These are phyloP conservation scores for Austroboletus festivus DNA, from an alignment of 768 basidiomycete genomes.

Conservation along the genomic window DNA sequence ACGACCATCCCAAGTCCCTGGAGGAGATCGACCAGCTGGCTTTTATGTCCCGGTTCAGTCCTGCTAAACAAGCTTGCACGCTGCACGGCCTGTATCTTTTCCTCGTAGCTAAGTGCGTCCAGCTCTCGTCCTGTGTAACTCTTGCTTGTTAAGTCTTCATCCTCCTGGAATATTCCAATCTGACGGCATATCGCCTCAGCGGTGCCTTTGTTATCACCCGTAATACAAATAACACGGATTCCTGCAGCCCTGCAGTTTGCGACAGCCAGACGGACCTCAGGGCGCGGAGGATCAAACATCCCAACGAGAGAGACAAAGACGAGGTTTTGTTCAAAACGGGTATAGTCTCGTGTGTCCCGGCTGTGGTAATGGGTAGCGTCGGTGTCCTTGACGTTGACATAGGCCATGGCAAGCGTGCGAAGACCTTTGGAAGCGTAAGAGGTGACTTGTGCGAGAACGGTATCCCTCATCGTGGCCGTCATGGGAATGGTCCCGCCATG, in stretches of 20 bases:
- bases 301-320: conserved; percentile 95
- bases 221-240: conserved; percentile 95
- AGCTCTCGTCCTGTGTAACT: conserved; percentile 94
- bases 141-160: conserved; percentile 91
- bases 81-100: conserved; percentile 85
- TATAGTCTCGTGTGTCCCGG: conserved; percentile 75
- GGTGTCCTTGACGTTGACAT: conserved; percentile 71
- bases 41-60: conserved; percentile 95
- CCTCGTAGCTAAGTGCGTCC: conserved; percentile 72
- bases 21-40: conserved; percentile 87
- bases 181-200: conserved; percentile 96
- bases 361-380: conserved; percentile 81
- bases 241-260: conserved; percentile 90
- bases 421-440: conserved; percentile 80
- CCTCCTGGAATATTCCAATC: conserved; percentile 86
- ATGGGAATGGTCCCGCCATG: conserved; percentile 64
- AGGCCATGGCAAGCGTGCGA: conserved; percentile 89
- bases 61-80: conserved; percentile 87
- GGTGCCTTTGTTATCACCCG: conserved; percentile 96
- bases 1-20: conserved; percentile 91
- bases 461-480: conserved; percentile 53
- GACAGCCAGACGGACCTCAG: conserved; percentile 84
- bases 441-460: conserved; percentile 62
- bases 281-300: conserved; percentile 97
- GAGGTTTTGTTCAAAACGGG: conserved; percentile 86